A percentile compares a stretch with the other conserved stretches of the same genome.
Conservation (phyloP, 371 early-diverging fungal genomes). For the Zychaea mexicana region DNA sequence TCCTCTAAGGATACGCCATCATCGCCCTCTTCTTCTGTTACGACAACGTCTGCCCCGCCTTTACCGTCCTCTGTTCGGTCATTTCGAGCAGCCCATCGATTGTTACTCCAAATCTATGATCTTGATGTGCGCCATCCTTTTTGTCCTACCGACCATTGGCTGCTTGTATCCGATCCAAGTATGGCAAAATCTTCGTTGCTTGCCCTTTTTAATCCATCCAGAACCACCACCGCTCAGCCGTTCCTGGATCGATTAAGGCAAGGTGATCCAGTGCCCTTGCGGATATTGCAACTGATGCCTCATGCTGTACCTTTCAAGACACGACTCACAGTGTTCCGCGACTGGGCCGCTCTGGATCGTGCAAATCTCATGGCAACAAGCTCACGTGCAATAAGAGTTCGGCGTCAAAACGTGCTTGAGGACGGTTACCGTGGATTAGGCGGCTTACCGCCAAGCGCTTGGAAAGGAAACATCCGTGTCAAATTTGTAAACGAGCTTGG, state of each 20-base stretch:
- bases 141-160: conserved; percentile 75
- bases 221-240: conserved; percentile 17
- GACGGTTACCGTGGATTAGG: conserved; percentile 76
- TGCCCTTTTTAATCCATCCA: conserved; percentile 16
- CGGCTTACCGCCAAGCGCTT: conserved; percentile 50
- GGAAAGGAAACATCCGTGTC: conserved; percentile 80
- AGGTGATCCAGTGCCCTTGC: conserved; percentile 59
- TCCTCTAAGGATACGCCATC: not conserved
- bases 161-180: conserved; percentile 50
- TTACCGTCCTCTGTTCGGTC: conserved; percentile 31
- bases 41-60: not conserved
- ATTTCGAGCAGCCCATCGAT: conserved; percentile 61
- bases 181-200: conserved; percentile 30
- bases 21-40: not conserved
- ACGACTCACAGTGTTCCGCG: conserved; percentile 81
- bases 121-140: conserved; percentile 75
- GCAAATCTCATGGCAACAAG: conserved; percentile 16
- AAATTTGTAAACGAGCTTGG: conserved; percentile 78
- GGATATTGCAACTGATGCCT: conserved; percentile 77
- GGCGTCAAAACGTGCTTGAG: conserved; percentile 75
- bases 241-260: conserved; percentile 42
- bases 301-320: conserved; percentile 85
- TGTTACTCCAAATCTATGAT: conserved; percentile 77
- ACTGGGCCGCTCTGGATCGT: conserved; percentile 66
- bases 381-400: conserved; percentile 57